These are phyloP conservation scores for Boletus tomentosulus DNA, from an alignment of 768 basidiomycete species.

Conservation along the genomic window DNA sequence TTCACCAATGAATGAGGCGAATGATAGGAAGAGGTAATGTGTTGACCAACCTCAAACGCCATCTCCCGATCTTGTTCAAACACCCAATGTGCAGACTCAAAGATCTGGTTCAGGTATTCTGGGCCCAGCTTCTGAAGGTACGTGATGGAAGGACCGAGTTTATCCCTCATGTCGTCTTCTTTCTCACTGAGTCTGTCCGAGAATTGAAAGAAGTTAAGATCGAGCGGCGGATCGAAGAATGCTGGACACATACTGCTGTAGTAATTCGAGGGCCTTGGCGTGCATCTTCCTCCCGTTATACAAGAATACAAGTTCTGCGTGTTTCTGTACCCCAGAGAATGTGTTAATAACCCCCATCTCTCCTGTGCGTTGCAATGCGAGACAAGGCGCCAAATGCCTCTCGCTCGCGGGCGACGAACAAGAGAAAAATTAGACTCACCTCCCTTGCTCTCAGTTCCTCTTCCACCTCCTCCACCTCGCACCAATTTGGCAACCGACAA, in stretches of 20 bases:
- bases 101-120: slow-evolving; percentile 76
- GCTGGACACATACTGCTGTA: slow-evolving; percentile 65
- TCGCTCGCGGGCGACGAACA: not conserved
- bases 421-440: slow-evolving; percentile 44
- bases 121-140: slow-evolving; percentile 91
- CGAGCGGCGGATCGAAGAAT: not conserved
- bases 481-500: slow-evolving; percentile 1
- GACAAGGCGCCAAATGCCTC: not conserved
- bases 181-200: slow-evolving; percentile 68
- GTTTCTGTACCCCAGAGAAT: slow-evolving; percentile 57
- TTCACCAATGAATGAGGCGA: not conserved
- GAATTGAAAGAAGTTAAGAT: not conserved
- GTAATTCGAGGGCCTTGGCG: slow-evolving; percentile 72
- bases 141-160: slow-evolving; percentile 75
- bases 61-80: slow-evolving; percentile 69
- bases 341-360: not conserved
- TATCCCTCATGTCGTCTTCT: slow-evolving; percentile 73
- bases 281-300: slow-evolving; percentile 98
- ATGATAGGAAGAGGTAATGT: not conserved
- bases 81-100: slow-evolving; percentile 80
- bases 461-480: not conserved
- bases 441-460: slow-evolving; percentile 30
- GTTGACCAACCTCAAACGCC: slow-evolving; percentile 64
- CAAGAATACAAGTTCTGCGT: slow-evolving; percentile 81
- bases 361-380: not conserved